A percentile compares a stretch with the other conserved stretches of the same genome.
Conservation (phyloP, 2,329 filamentous ascomycete genomes). For the Fusarium sp. region DNA sequence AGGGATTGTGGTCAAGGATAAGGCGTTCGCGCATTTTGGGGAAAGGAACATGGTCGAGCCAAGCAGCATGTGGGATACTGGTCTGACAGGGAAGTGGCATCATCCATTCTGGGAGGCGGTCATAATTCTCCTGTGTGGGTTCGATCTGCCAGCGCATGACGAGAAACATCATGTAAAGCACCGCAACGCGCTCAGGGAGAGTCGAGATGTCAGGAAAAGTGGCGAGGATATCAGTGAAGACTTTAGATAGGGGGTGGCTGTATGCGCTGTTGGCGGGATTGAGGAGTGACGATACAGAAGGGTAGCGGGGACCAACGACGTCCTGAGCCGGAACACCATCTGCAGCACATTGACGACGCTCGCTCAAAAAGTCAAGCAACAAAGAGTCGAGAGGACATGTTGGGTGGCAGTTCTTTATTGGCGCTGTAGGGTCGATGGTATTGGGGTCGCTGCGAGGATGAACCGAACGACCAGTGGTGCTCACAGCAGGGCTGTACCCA, state of each 20-base stretch:
- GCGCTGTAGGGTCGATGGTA: slow-evolving; percentile 43
- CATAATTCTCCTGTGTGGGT: slow-evolving; percentile 82
- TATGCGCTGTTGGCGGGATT: slow-evolving; percentile 73
- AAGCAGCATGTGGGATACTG: slow-evolving; percentile 76
- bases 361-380: slow-evolving; percentile 81
- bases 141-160: slow-evolving; percentile 87
- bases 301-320: slow-evolving; percentile 81
- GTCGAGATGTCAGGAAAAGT: slow-evolving; percentile 84
- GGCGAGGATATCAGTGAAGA: slow-evolving; percentile 85
- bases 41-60: slow-evolving; percentile 87
- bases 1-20: slow-evolving; percentile 60
- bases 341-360: slow-evolving; percentile 73
- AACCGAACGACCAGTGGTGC: slow-evolving; percentile 21
- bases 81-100: slow-evolving; percentile 75
- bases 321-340: slow-evolving; percentile 73
- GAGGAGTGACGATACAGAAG: slow-evolving; percentile 81
- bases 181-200: slow-evolving; percentile 85
- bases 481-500: slow-evolving; percentile 40
- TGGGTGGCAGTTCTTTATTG: slow-evolving; percentile 71
- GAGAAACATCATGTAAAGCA: slow-evolving; percentile 88
- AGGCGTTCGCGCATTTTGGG: slow-evolving; percentile 79
- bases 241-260: slow-evolving; percentile 82
- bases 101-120: slow-evolving; percentile 79
- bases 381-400: slow-evolving; percentile 83
- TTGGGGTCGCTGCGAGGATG: slow-evolving; percentile 35